Evolutionary conservation across 140 eudicot genomes (phyloP), one percentile per base, ranked within the genome.

Genomic region (Flaveria floridana): DNA sequence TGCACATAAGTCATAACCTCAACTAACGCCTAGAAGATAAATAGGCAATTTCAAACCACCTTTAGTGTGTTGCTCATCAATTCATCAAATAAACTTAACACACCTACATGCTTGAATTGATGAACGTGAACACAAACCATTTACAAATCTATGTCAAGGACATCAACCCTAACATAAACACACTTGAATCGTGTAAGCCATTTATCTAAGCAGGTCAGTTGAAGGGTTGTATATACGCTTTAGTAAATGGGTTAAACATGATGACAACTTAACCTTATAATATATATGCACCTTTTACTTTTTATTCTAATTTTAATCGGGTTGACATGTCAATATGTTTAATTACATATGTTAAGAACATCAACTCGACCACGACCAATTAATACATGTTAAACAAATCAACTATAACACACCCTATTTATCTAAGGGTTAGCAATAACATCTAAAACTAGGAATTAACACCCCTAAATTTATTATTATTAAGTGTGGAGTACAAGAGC

Each of bases 401-500:
- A 52, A 52, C 16, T 6, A 0, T 6, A 52, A 15, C 2, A n/a
- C 23, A 5, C n/a, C 7, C n/a, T 14, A n/a, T 52, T n/a, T 3
- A 15, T 15, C 0, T 15, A 52, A n/a, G 2, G 20, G 7, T 52
- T 15, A 52, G 59, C 5, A 52, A n/a, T 52, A n/a, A 52, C 20
- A 15, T 2, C 59, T 52, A n/a, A 52, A 52, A 52, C 59, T 6
- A 16, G 28, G 26, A 56, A 56, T 56, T 19, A 11, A 7, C 63
- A 34, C 63, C 28, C 63, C 14, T 6, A 52, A 34, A 34, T 34
- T 56, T 56, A 56, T 18, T 56, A 18, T 56, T 19, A 16, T 7
- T 56, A 72, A 37, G 68, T 28, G 75, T 26, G 25, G n/a, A 25
- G 70, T 61, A 61, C 52, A 46, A 34, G 41, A 34, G 41, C 41